phyloP scores from a whole-genome alignment of 768 basidiomycete species.

The Goffeauzyma gilvescens region DNA sequence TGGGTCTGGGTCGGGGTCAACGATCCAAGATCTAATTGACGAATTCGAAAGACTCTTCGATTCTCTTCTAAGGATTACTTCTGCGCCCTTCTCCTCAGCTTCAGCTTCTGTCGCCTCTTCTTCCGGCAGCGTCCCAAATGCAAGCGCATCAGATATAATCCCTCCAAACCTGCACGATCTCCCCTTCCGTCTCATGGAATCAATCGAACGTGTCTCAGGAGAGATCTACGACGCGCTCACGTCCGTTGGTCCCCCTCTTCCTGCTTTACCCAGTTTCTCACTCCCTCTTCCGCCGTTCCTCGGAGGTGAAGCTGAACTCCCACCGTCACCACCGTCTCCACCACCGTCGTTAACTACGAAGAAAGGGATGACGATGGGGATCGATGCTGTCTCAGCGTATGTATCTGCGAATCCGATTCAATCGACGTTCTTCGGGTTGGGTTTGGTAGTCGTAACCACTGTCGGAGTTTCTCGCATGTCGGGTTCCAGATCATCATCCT shows the following conservation, averaged over 20 bases:
- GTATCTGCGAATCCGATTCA: background rate
- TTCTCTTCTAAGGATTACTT: too few species aligned
- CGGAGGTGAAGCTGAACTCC: constrained; percentile 3
- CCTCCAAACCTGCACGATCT: constrained; percentile 27
- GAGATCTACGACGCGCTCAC: constrained; percentile 20
- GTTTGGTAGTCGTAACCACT: background rate
- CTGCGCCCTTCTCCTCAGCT: too few species aligned
- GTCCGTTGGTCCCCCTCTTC: constrained; percentile 1
- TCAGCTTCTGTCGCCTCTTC: too few species aligned
- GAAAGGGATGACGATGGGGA: background rate
- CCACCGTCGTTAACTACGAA: too few species aligned
- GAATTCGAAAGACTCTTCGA: constrained; percentile 1
- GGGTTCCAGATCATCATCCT: constrained; percentile 1
- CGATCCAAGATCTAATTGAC: background rate
- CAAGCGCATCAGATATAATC: too few species aligned
- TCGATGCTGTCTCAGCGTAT: background rate
- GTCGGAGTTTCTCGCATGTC: constrained; percentile 1
- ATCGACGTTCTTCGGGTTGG: background rate
- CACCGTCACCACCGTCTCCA: constrained; percentile 21
- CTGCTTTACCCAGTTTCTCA: background rate
- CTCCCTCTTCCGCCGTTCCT: constrained; percentile 27
- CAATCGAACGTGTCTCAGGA: constrained; percentile 23
- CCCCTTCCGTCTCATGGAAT: constrained; percentile 22
- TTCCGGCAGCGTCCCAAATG: too few species aligned
- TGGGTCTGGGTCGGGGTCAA: too few species aligned